Conservation (phyloP, 2,329 filamentous ascomycete genomes). For the Colletotrichum godetiae region DNA sequence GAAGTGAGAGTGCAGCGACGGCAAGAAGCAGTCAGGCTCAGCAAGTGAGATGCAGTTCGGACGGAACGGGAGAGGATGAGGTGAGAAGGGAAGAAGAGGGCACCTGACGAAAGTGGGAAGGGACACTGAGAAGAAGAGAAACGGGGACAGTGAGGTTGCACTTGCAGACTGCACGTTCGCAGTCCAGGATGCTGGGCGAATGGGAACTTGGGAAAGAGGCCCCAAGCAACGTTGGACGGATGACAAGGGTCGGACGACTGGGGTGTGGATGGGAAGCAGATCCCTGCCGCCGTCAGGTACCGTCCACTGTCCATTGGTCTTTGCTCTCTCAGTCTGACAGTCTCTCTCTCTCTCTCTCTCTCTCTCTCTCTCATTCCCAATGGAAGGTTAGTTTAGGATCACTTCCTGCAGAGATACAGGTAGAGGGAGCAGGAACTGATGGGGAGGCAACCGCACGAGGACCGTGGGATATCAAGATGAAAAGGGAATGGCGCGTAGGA, state of each 20-base stretch:
- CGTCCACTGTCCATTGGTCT: neutral
- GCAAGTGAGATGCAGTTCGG: conserved; percentile 29
- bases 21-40: conserved; percentile 14
- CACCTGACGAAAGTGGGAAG: conserved; percentile 24
- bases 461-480: neutral
- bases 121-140: conserved; percentile 27
- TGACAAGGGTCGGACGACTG: conserved; percentile 9
- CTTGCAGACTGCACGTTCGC: neutral
- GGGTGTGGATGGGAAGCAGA: neutral
- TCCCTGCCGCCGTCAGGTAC: neutral
- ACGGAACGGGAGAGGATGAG: conserved; percentile 17
- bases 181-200: conserved; percentile 18
- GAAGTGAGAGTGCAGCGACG: neutral
- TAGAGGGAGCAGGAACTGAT: neutral
- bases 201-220: neutral
- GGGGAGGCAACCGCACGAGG: neutral
- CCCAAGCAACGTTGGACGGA: conserved; percentile 13
- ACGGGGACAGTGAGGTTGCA: conserved; percentile 23
- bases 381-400: neutral
- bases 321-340: neutral
- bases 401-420: neutral
- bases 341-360: neutral
- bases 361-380: neutral
- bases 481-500: conserved; percentile 5
- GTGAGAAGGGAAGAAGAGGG: neutral